Base-by-base conservation (phyloP, 129 eudicot species). In the Helichrysum umbraculigerum region DNA sequence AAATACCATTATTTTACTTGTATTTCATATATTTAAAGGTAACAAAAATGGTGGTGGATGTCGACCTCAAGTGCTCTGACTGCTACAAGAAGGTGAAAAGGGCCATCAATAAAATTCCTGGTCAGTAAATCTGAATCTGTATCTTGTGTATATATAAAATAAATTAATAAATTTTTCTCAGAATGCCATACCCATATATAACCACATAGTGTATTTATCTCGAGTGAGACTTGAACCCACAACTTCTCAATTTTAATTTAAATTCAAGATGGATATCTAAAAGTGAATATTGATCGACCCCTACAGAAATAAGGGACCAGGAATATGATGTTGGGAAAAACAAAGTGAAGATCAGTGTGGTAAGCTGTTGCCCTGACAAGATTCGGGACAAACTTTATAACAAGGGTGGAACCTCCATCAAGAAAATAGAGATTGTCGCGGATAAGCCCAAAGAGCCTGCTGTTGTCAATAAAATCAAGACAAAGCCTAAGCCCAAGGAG, bases 1-100 rank as follows among this genome's bases (percentile, higher is more conserved):
- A n/a, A 41, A 41, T 47, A 5, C 0, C 14, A 6, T 25, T 1
- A 25, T 25, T 25, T 25, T 25, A 25, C 28, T 25, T 25, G 28
- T 25, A 25, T 25, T 25, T 25, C 28, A 25, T 25, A 0, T 25
- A 25, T 25, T 25, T 7, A 58, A 70, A 88, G 97, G 88, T 76
- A 25, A 88, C 91, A 3, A 54, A 42, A 34, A 93, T 93, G 98
- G 83, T 90, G 77, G 77, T 93, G 35, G 88, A 90, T 76, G 98
- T 85, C 58, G 97, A 93, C 77, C 95, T 93, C 60, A 85, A 84
- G 25, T 93, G 98, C 73, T 74, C 87, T 15, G 72, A 86, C 72
- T 93, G 97, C 88, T 90, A 90, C 90, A 88, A 82, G 85, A 90
- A 93, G 81, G 86, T 90, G 82, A 90, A 85, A 88, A 90, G 82